phyloP scores from a whole-genome alignment of 2,329 filamentous ascomycete genomes.

The Neonectria coccinea region DNA sequence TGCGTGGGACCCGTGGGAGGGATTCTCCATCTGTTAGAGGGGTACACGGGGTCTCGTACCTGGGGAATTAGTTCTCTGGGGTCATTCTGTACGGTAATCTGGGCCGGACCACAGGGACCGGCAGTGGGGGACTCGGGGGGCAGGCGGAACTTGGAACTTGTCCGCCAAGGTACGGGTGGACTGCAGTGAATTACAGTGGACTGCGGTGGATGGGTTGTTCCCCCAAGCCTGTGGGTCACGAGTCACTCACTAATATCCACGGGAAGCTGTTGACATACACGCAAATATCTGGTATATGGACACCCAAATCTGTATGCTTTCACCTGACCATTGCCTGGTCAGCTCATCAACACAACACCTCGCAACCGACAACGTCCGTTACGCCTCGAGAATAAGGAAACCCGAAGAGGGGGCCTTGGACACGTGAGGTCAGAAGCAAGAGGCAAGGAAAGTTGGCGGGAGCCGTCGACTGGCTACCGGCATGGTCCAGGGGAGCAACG shows the following conservation, averaged over 20 bases:
- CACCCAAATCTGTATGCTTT: constrained; percentile 7
- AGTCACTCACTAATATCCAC: background rate
- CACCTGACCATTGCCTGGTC: constrained; percentile 19
- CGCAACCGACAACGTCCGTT: constrained; percentile 20
- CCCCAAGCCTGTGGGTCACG: background rate
- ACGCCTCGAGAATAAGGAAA: background rate
- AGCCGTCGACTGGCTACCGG: constrained; percentile 1
- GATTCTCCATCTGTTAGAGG: constrained; percentile 29
- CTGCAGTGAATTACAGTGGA: background rate
- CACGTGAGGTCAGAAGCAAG: constrained; percentile 13
- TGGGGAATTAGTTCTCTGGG: constrained; percentile 14
- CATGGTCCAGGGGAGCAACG: constrained; percentile 2
- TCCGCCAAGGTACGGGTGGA: too few relatives aligned
- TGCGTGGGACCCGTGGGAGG: constrained; percentile 7
- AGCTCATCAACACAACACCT: constrained; percentile 28
- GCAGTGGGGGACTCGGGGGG: background rate
- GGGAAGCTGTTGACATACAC: background rate
- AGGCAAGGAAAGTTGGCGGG: background rate
- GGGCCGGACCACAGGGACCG: background rate
- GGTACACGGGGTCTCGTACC: constrained; percentile 19
- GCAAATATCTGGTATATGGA: background rate
- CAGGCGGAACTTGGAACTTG: background rate
- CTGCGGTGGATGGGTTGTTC: background rate
- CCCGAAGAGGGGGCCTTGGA: constrained; percentile 6
- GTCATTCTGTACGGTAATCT: constrained; percentile 25